Base-by-base conservation (phyloP, 2,329 filamentous ascomycete species). In the Canariomyces notabilis region DNA sequence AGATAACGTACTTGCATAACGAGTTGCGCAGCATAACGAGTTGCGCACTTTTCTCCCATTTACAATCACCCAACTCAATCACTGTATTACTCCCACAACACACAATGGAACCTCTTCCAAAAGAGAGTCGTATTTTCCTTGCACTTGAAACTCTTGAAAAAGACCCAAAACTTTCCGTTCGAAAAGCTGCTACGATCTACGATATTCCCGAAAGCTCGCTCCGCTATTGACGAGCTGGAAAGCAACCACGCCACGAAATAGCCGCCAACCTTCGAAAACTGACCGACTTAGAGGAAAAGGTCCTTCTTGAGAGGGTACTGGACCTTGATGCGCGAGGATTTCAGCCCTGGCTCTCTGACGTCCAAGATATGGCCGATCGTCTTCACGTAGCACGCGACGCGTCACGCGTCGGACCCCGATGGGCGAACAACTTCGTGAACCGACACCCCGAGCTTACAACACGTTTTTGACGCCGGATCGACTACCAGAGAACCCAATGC, bases 401-500 rank as follows among this genome's bases (percentile, higher is more conserved):
- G 29, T 16, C 5, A 34, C 43, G 15, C 18, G 36, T 42, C 29
- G 34, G 37, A 23, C 9, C 11, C 37, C 36, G 35, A 18, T 64
- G 48, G 59, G 54, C 55, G 15, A 36, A 44, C 49, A 52, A 43
- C 54, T 52, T 43, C 14, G 14, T 43, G 15, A 7, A 11, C 8
- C 37, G 23, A 31, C 23, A 31, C 15, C 37, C 15, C 48, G 53
- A 57, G 37, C 56, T 60, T 19, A 37, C 41, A 46, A 60, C 48
- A 46, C 55, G 50, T 56, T 57, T 50, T 44, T 49, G 41, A 45
- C 52, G 51, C 12, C 50, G 16, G 39, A 54, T 57, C 31, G 48
- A 58, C 46, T 61, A 60, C 33, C 19, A 57, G 32, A 57, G 56
- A 44, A 54, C 53, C 37, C 37, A 53, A 5, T 57, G 37, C 33